Evolutionary conservation across 139 green algal genomes (phyloP).

Genomic region (Coccomyxa sp.): DNA sequence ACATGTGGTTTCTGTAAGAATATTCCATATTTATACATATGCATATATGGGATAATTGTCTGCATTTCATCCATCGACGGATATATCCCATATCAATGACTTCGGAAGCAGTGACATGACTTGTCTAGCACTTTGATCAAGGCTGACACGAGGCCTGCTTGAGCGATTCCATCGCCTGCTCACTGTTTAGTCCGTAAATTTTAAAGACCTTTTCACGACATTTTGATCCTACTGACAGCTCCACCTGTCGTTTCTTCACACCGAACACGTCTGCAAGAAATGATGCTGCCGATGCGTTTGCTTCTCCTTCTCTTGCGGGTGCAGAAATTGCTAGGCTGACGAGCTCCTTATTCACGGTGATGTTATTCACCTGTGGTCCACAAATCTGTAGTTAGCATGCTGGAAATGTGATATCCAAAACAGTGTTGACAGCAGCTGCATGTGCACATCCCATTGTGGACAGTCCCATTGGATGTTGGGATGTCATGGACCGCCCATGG

Average conservation of each 20-base stretch:
- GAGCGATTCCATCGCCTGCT: not conserved
- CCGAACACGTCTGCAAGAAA: not conserved
- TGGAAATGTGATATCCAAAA: too few species aligned
- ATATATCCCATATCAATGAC: too few species aligned
- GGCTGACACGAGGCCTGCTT: not conserved
- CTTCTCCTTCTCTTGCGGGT: not conserved
- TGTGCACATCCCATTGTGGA: too few species aligned
- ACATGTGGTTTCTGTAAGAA: not conserved
- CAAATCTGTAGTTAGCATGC: too few species aligned
- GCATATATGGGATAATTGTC: not conserved
- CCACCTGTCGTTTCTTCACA: not conserved
- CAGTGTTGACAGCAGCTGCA: too few species aligned
- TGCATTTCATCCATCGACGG: not conserved
- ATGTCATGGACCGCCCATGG: too few species aligned
- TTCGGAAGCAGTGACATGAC: too few species aligned
- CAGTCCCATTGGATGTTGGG: too few species aligned
- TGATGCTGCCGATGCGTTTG: not conserved
- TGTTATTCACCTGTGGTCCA: not conserved
- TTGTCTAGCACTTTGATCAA: not conserved
- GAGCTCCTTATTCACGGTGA: not conserved
- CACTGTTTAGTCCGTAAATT: not conserved
- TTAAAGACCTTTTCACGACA: not conserved
- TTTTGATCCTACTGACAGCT: not conserved
- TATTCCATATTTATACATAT: not conserved
- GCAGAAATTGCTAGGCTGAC: not conserved